Base-by-base conservation (phyloP, 1,284 basidiomycete genomes). In the Tremellales sp. region DNA sequence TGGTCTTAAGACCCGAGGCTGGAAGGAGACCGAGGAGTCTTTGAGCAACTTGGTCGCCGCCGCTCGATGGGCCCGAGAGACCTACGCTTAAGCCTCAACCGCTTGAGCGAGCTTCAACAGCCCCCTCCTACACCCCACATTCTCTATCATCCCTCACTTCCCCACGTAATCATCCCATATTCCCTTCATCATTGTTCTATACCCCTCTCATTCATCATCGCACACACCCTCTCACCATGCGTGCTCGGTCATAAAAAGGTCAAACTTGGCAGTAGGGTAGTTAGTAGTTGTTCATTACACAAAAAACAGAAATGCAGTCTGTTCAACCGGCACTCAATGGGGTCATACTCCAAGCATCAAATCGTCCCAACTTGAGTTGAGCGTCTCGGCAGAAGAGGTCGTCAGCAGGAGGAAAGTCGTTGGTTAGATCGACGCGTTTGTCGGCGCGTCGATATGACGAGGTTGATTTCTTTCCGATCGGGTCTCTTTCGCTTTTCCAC, bases 21-120 rank as follows among this genome's bases (percentile, higher is more conserved):
- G 92, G 93, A 85, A 86, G 75, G 93, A 97, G 81, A 94, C 90
- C 52, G 88, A 96, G 79, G 78, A 78, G 62, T 86, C 88, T 40
- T 83, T 94, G 71, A 72, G 77, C 66, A 97, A 96, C 82, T 57
- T 94, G 67, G 94, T 97, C 70, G 82, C 82, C 60, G 89, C 84
- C 73, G 89, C 89, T 65, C 84, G 85, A 72, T 92, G 88, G 89
- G 89, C 89, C 64, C 87, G 89, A 70, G 73, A 83, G 77, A 82
- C 80, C 68, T 84, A 85, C 75, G 82, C 82, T 74, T 92, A 80
- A 84, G 71, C 75, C 65, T 46, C 15, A 3, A n/a, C n/a, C n/a
- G 39, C 19, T 10, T 40, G 12, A 29, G 25, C 44, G 10, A 56
- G 88, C 87, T 90, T 90, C 88, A 90, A 90, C 88, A 90, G 88